Evolutionary conservation across 2,329 filamentous ascomycete genomes (phyloP), one percentile per base, ranked within the genome.

Genomic region (Metarhizium guizhouense): DNA sequence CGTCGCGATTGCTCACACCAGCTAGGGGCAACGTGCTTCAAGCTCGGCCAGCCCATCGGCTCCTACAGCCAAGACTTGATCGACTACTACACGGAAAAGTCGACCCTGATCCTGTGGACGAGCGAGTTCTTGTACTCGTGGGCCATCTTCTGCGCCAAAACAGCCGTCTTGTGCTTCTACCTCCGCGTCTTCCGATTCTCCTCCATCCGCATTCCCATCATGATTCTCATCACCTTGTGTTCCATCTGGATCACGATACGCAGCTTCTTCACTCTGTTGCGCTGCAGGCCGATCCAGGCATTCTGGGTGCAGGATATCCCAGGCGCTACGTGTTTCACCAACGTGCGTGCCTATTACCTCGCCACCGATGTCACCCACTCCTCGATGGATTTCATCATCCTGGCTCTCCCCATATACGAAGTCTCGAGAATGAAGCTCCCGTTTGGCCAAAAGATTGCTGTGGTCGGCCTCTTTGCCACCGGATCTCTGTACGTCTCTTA

Each of bases 251-350:
- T 69, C 32, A 54, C 65, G 1, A 53, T 67, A 3, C 59, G 66
- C 34, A 66, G 66, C 0, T 66, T 71, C 32, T 56, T 71, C 36
- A 64, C 64, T 1, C 65, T 66, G 1, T 66, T 72, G 32, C 66
- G 68, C 48, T 72, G 70, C 47, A 42, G 67, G 4, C 70, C 70
- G 0, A 57, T 71, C 0, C 63, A 66, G 25, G 65, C 62, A 3
- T 67, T 69, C 32, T 45, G 42, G 42, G 42, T 8, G 6, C 16
- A 20, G 42, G 6, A 6, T 16, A 45, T 45, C 4, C 16, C 16
- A 4, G 18, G 2, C 10, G n/a, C 42, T n/a, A 45, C 18, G 4
- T 45, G 42, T 16, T 6, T 45, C 72, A 68, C 71, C 16, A 58
- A 65, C 43, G 65, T 65, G 54, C 60, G 61, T 14, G 64, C 63